Evolutionary conservation across 345 rosid genomes (phyloP).

Genomic region (Arabidopsis thaliana): DNA sequence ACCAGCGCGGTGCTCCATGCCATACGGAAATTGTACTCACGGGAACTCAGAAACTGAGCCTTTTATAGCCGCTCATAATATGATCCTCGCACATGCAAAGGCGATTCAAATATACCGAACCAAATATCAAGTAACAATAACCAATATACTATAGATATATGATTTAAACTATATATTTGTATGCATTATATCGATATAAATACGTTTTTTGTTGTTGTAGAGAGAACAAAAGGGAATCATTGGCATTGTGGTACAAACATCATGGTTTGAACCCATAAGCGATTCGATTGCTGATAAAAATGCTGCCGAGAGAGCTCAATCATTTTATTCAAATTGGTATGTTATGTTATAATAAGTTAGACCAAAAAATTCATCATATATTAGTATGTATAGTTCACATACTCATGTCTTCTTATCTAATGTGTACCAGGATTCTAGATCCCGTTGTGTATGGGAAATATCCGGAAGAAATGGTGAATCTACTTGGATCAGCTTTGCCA

Average conservation of each 20-base stretch:
- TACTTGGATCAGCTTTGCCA: conserved; percentile 62
- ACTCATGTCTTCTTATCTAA: background rate
- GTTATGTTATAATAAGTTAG: background rate
- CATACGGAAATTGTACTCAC: conserved; percentile 53
- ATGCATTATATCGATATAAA: too few relatives aligned
- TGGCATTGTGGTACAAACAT: conserved; percentile 66
- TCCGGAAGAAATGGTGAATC: conserved; percentile 60
- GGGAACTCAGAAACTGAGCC: conserved; percentile 65
- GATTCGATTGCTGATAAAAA: conserved; percentile 54
- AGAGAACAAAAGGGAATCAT: conserved; percentile 61
- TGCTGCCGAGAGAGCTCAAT: conserved; percentile 70
- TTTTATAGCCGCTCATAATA: conserved; percentile 62
- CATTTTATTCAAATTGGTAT: conserved; percentile 72
- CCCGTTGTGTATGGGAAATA: conserved; percentile 64
- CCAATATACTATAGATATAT: background rate
- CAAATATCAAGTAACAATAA: conserved; percentile 62
- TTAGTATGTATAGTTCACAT: background rate
- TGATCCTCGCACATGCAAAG: conserved; percentile 62
- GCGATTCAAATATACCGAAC: conserved; percentile 58
- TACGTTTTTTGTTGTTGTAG: conserved; percentile 34
- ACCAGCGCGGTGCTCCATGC: conserved; percentile 58
- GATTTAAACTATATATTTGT: background rate
- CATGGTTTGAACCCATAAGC: conserved; percentile 74
- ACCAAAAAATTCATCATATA: background rate
- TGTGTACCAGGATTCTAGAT: conserved; percentile 61